Evolutionary conservation across 768 basidiomycete genomes (phyloP).

Genomic region (Mycena leptocephala): DNA sequence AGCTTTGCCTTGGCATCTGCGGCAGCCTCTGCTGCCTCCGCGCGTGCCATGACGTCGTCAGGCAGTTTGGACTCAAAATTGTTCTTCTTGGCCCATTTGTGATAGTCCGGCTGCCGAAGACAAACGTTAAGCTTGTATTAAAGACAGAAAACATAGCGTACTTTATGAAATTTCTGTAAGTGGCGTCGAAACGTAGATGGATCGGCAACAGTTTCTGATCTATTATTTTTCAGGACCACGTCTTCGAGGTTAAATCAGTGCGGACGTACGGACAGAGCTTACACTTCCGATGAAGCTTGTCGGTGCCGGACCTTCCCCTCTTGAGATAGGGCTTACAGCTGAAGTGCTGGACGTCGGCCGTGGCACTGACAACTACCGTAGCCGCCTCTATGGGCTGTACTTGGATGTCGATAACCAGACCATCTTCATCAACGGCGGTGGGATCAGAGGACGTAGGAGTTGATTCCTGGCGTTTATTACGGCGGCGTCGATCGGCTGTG

Average conservation of each 20-base stretch:
- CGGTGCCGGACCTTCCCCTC: not conserved
- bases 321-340: not conserved
- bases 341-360: not conserved
- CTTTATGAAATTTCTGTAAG: not conserved
- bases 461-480: not conserved
- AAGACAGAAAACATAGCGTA: not conserved
- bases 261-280: not conserved
- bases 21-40: not conserved
- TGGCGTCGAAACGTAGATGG: not conserved
- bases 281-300: not conserved
- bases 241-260: not conserved
- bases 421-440: not conserved
- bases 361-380: not conserved
- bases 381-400: not conserved
- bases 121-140: not conserved
- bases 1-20: not conserved
- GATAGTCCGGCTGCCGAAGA: not conserved
- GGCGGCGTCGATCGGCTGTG: not conserved
- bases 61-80: not conserved
- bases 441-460: not conserved
- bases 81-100: not conserved
- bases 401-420: not conserved
- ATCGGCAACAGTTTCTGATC: not conserved
- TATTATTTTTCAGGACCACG: too few species aligned
- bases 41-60: not conserved